These are phyloP conservation scores for Globisporangium spinosum DNA, from an alignment of 352 stramenopile species.

Conservation along the genomic window DNA sequence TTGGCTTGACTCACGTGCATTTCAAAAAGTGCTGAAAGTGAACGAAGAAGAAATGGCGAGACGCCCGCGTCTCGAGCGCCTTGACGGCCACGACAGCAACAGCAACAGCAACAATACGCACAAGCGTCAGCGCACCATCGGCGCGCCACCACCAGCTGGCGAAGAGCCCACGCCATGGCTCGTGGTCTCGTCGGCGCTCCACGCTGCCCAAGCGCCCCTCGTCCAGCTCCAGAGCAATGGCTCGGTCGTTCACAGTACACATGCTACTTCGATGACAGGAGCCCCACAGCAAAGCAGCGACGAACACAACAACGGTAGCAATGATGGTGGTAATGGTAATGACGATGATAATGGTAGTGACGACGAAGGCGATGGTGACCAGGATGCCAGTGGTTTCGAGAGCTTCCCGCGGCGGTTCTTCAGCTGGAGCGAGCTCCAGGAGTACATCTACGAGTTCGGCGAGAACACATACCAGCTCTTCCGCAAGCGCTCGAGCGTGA, in stretches of 20 bases:
- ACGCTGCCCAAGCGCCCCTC: not conserved
- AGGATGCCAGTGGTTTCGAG: not conserved
- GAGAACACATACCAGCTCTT: slow-evolving; percentile 15
- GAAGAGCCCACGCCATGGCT: slow-evolving; percentile 12
- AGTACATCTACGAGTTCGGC: slow-evolving; percentile 10
- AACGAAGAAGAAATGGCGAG: not conserved
- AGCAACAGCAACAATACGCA: not conserved
- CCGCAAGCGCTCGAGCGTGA: slow-evolving; percentile 49
- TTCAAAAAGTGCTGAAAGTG: not conserved
- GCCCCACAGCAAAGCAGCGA: not conserved
- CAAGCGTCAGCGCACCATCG: not conserved
- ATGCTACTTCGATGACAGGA: not conserved
- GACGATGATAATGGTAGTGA: not conserved
- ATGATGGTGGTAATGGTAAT: not conserved
- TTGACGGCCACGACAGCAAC: not conserved
- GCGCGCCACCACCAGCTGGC: not conserved
- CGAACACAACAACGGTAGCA: not conserved
- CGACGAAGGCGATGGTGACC: not conserved
- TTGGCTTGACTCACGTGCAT: not conserved
- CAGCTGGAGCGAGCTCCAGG: slow-evolving; percentile 9
- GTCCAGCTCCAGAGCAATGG: not conserved
- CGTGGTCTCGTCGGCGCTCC: slow-evolving; percentile 8
- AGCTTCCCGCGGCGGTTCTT: slow-evolving; percentile 8
- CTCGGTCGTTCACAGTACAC: not conserved
- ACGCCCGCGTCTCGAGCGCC: not conserved